A percentile compares a stretch with the other conserved stretches of the same genome.
phyloP scores from a whole-genome alignment of 768 basidiomycete species.

The Auriscalpium microsporum region DNA sequence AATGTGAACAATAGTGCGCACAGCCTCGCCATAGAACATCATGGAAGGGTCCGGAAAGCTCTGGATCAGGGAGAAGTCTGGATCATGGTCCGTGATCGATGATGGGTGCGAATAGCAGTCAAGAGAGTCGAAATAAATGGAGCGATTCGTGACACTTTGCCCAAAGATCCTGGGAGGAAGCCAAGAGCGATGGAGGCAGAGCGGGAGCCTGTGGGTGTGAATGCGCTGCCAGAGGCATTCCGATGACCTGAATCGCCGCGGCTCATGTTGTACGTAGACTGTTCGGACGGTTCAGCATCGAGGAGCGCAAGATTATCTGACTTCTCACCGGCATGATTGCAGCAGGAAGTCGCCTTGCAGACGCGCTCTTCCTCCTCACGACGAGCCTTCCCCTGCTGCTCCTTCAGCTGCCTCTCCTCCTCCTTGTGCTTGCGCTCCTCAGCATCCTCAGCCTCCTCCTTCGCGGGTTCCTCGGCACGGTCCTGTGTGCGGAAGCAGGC shows the following conservation, averaged over 20 bases:
- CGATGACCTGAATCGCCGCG: conserved; percentile 63
- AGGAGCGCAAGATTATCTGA: conserved; percentile 84
- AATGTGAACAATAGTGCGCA: no score
- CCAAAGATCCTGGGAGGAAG: conserved; percentile 24
- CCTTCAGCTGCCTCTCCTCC: conserved; percentile 36
- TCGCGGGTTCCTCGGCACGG: conserved; percentile 16
- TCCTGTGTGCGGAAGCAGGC: no score
- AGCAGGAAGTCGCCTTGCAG: conserved; percentile 69
- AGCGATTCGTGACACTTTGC: no score
- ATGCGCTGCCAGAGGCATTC: conserved; percentile 37
- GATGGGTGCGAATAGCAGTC: no score
- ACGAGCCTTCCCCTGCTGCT: conserved; percentile 27
- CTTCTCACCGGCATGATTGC: conserved; percentile 92
- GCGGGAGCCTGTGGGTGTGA: conserved; percentile 31
- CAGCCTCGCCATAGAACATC: no score
- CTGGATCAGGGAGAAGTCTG: no score
- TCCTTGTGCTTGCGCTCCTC: conserved; percentile 24
- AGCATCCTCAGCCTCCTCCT: conserved; percentile 23
- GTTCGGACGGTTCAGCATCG: conserved; percentile 72
- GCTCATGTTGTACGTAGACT: conserved; percentile 38
- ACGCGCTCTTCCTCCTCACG: conserved; percentile 30
- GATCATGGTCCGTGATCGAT: no score
- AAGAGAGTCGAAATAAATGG: no score
- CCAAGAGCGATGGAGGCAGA: conserved; percentile 44
- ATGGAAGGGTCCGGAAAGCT: no score